Evolutionary conservation across 2,329 filamentous ascomycete genomes (phyloP), one percentile per base, ranked within the genome.

Genomic region (Penicillium rolfsii): DNA sequence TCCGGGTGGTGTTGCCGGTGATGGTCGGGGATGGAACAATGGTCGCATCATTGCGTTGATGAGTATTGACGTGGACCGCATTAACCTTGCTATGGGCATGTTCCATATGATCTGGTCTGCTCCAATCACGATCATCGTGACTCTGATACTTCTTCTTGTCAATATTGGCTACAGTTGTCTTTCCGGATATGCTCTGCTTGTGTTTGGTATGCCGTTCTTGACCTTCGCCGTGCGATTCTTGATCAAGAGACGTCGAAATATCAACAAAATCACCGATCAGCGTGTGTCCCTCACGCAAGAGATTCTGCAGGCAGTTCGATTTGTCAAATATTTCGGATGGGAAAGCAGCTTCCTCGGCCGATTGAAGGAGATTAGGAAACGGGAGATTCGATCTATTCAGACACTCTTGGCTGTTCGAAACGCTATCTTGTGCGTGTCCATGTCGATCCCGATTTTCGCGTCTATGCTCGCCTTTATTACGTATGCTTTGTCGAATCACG

Each of bases 261-360:
- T 98, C 81, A 98, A 97, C 83, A 93, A 93, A 71, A 86, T 97
- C 62, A 98, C 94, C 1, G 94, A 98, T 73, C 91, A 96, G 77
- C 87, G 94, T 64, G 93, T 98, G 7, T 90, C 90, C 55, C 81
- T 98, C 36, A 97, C 93, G 0, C 93, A 97, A 73, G 94, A 98
- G 73, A 96, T 98, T 55, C 73, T 98, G 14, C 89, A 93, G 67
- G 91, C 92, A 0, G 93, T 97, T 26, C 87, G 93, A 28, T 97
- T 98, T 71, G 94, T 98, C 78, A 98, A 98, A 76, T 97, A 87
- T 76, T 98, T 97, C 73, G 93, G 93, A 7, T 98, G 94, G 94
- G 94, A 98, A 74, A 89, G 85, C 60, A 90, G 91, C 36, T 97
- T 98, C 72, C 80, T 97, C 12, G 83, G 87, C 54, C 87, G 93